Conservation (phyloP, 2,329 filamentous ascomycete genomes). For the Lasiodiplodia gonubiensis region DNA sequence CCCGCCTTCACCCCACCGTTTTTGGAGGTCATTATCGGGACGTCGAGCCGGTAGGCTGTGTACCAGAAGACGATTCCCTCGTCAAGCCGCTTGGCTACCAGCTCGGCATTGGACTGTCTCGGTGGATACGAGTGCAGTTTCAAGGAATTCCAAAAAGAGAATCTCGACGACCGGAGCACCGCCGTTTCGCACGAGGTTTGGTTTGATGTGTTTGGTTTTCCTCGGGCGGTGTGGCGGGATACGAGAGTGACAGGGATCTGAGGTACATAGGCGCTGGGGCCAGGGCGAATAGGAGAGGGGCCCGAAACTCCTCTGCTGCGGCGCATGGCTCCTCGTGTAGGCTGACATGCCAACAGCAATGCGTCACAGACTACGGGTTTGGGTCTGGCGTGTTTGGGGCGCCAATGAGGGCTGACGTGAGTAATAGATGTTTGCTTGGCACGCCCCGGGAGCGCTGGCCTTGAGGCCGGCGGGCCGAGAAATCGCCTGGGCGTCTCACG, state of each 20-base stretch:
- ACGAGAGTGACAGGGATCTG: neutral
- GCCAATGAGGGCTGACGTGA: neutral
- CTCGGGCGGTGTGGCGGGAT: neutral
- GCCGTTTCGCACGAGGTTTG: neutral
- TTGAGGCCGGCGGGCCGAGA: conserved; percentile 22
- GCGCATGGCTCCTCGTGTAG: neutral
- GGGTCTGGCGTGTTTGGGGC: neutral
- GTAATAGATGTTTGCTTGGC: conserved; percentile 2
- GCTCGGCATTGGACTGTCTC: neutral
- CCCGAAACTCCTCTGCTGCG: conserved; percentile 19
- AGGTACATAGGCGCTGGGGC: conserved; percentile 1
- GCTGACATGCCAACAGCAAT: neutral
- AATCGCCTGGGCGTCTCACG: conserved; percentile 9
- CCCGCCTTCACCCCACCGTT: neutral
- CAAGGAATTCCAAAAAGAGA: neutral
- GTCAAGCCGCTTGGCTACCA: neutral
- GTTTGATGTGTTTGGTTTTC: conserved; percentile 6
- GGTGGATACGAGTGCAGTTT: neutral
- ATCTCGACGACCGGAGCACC: neutral
- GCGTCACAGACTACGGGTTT: conserved; percentile 4
- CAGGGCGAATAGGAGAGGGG: conserved; percentile 18
- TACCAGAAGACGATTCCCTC: neutral
- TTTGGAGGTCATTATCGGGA: neutral
- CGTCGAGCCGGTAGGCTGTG: neutral
- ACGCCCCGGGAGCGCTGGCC: neutral